Base-by-base conservation (phyloP, 1,139 yeast species). In the Meyerozyma elateridarum region DNA sequence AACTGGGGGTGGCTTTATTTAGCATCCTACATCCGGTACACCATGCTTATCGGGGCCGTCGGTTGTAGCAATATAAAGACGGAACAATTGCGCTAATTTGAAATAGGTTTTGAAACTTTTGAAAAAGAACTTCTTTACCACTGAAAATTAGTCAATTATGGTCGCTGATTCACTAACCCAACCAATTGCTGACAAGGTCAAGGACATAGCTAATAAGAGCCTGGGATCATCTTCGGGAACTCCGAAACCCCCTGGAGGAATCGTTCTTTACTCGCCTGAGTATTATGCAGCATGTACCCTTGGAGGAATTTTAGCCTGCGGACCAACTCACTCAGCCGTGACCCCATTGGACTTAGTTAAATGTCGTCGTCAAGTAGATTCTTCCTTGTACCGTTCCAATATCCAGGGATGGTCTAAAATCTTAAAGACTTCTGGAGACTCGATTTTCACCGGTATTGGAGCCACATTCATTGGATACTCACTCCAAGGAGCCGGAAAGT, bases 401-500 rank as follows among this genome's bases (percentile, higher is more conserved):
- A 34, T 80, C 31, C 84, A 82, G 49, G 96, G 91, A 18, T 84
- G 88, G 78, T 71, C 67, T 44, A 67, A 79, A 19, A 88, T 89
- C 51, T 56, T 85, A 46, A 74, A 73, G 47, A 70, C 79, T 18
- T 81, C 77, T 54, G 96, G 97, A 22, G 77, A 76, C 37, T 88
- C 85, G 33, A 66, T 88, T 37, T 82, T 77, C 60, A 81, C 94
- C 13, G 96, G 96, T 48, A 54, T 85, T 45, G 93, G 95, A 29
- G 96, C 96, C 29, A 89, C 96, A 4, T 76, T 84, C 44, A 71
- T 88, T 40, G 96, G 96, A 27, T 89, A 89, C 63, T 80, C 95
- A 9, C 65, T 87, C 49, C 97, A 89, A 64, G 96, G 97, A 50
- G 95, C 95, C 37, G 95, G 95, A 50, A 89, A 89, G 63, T 89